Evolutionary conservation across 176 grass and related monocot genomes (phyloP).

Genomic region (Secale cereale): DNA sequence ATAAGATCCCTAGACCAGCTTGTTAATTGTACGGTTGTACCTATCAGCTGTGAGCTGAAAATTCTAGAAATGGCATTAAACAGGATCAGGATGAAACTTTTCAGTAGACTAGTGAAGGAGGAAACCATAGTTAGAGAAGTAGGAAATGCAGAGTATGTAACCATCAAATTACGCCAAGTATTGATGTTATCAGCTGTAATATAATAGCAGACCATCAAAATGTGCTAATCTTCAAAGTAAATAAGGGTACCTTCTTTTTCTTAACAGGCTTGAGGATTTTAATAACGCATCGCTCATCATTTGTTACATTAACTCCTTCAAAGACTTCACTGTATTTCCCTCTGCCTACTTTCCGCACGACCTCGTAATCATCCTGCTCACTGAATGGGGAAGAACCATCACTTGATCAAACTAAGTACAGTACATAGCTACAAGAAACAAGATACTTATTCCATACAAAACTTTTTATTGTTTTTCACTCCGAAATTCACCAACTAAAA

Average conservation of each 20-base stretch:
- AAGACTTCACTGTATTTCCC: slow-evolving; percentile 83
- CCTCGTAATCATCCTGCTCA: slow-evolving; percentile 78
- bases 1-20: not conserved
- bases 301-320: slow-evolving; percentile 71
- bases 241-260: slow-evolving; percentile 71
- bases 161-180: not conserved
- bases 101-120: not conserved
- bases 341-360: slow-evolving; percentile 67
- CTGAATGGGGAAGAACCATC: slow-evolving; percentile 26
- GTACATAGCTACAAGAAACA: not conserved
- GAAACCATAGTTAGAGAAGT: not conserved
- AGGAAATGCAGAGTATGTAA: not conserved
- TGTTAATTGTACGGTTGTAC: not conserved
- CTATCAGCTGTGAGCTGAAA: not conserved
- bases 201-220: not conserved
- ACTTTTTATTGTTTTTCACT: not conserved
- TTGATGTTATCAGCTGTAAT: not conserved
- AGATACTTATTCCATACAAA: not conserved
- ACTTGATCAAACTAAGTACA: not conserved
- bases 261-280: slow-evolving; percentile 88
- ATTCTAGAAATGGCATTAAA: not conserved
- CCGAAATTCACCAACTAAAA: not conserved
- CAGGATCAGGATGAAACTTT: slow-evolving; percentile 2
- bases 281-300: slow-evolving; percentile 57
- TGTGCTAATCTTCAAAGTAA: slow-evolving; percentile 17